Base-by-base conservation (phyloP, 352 stramenopile species). In the Pilasporangium apinafurcum region DNA sequence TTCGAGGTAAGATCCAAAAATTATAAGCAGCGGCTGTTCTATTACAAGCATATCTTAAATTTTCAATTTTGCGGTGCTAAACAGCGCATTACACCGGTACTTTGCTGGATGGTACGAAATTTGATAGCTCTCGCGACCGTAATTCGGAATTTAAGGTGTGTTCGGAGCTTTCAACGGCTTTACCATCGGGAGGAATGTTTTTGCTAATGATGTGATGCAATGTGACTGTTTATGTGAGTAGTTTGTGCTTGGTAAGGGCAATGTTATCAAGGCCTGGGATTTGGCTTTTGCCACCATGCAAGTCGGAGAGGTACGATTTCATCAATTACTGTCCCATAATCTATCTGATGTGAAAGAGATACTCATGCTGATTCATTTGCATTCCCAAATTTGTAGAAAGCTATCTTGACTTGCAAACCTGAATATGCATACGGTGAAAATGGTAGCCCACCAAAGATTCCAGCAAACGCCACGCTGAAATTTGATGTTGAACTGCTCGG, bases 401-500 rank as follows among this genome's bases (percentile, higher is more conserved):
- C 92, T 3, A 69, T 96, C 45, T 59, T 98, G 13, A 92, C 84
- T 36, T 95, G 93, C 58, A 83, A 86, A 50, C 72, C 86, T 9
- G 86, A 97, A 54, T 98, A 98, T 56, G 95, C 83, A 20, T 98
- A 98, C 65, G 93, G 95, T 14, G 78, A 77, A 37, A 79, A 51
- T 31, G 88, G 89, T 29, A 94, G 70, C 42, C 92, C 91, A 24
- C 92, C 91, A 0, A 98, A 97, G 59, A 98, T 98, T 52, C 95
- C 95, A 7, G 60, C 76, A n/a, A 92, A 96, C 41, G 86, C 93
- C 6, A 96, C 83, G 42, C 65, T 98, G 14, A 86, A 96, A 57
- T 98, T 98, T 63, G 95, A 98, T 37, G 92, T 98, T 8, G 95
- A 98, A 67, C 62, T 98, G 37, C 56, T 98, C 21, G 86, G 79